Evolutionary conservation across 2,329 filamentous ascomycete genomes (phyloP), one percentile per base, ranked within the genome.

Genomic region (Botrytis porri): DNA sequence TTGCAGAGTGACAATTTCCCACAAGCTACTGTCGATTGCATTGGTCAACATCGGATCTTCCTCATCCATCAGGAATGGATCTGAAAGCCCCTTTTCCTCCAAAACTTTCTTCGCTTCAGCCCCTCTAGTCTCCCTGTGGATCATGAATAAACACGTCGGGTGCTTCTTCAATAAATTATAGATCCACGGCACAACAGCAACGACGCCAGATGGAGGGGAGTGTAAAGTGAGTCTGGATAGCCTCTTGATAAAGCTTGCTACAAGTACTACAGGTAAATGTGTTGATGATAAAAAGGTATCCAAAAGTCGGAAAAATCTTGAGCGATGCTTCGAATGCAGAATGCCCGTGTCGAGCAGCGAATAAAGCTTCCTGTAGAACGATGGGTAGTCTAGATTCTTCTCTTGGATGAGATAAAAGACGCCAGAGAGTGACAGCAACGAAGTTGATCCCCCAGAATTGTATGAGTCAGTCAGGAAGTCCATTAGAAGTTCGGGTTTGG

Each of bases 391-490:
- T 74, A 99, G 87, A 81, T 99, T 99, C 80, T 93, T 93, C 81
- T 96, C 90, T 76, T 93, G 91, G 78, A 99, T 98, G 70, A 99
- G 88, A 81, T 97, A 96, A 84, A 97, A 99, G 63, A 99, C 90
- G 69, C 96, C 96, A 0, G 93, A 97, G 1, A 99, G 86, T 2
- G 97, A 94, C 32, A 98, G 87, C 7, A 99, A 86, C 7, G 96
- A 95, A 65, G 91, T 94, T 22, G 94, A 92, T 62, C 96, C 96
- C 69, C 95, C 94, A 12, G 90, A 85, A 78, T 98, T 88, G 84
- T 97, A 98, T 43, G 91, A 97, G 83, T 96, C 93, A n/a, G 94
- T 97, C 72, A 99, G 84, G 82, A 98, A 99, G 84, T 99, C 96
- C 86, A 97, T 94, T 48, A 99, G 87, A 59, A 97, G 86, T 80